Evolutionary conservation across 192 early-diverging fungal genomes (phyloP), one percentile per base, ranked within the genome.

Genomic region (Hyaloraphidium curvatum): DNA sequence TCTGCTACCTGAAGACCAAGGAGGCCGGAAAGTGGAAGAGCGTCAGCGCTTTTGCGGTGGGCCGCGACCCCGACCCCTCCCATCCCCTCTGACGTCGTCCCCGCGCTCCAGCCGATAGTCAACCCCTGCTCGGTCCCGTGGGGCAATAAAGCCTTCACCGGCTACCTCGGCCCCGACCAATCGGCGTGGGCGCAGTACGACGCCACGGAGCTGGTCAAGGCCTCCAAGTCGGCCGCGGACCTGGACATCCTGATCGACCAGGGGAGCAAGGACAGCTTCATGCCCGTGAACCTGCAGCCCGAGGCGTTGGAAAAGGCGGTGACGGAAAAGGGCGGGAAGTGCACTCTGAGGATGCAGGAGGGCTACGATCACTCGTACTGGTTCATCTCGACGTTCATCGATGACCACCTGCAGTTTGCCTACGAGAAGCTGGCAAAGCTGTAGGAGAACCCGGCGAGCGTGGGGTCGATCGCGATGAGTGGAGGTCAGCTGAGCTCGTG

Each of bases 301-400:
- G 69, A 74, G 17, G 65, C 64, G 30, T 68, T 91, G 54, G 62
- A 71, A 16, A 41, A 71, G 19, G 66, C 69, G 3, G 59, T 65
- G 4, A 59, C 76, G 39, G 59, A 59, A 14, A 60, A 55, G 28
- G 72, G 56, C 14, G 51, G 64, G 29, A 55, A 58, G 3, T 57
- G 73, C 11, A 55, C 66, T 51, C 75, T 87, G n/a, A 70, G 76
- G 22, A 69, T 75, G 65, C 83, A 81, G 48, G 78, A 82, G 26
- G 86, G 83, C 19, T 93, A 86, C 53, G 86, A 90, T 56, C 89
- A 93, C 58, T 75, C 73, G 19, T 93, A 93, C 62, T 93, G 62
- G 60, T 90, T 88, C 55, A 80, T 93, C 54, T 65, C 71, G 39
- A 77, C 79, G 11, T 86, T 92, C 62, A 51, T 17, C 28, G 50